These are phyloP conservation scores for Suhomyces terraborum DNA, from an alignment of 1,139 yeast genomes.

Conservation along the genomic window DNA sequence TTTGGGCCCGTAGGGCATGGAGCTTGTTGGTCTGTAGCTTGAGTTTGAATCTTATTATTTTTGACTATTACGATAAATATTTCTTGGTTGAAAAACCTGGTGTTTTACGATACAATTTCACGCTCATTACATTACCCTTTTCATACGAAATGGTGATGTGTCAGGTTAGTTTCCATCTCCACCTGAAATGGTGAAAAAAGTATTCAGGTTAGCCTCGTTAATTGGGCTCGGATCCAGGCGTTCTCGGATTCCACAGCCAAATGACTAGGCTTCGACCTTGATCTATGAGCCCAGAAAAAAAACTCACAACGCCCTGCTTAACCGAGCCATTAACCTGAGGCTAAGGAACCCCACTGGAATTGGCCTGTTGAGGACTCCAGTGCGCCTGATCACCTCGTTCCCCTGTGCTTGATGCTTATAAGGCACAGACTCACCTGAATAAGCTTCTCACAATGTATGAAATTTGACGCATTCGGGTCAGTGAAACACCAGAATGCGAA, in stretches of 20 bases:
- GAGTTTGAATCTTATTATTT: too few relatives aligned
- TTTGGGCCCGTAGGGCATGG: too few relatives aligned
- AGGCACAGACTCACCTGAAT: conserved; percentile 1
- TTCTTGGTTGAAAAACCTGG: too few relatives aligned
- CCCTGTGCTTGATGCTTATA: not conserved
- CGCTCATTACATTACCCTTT: too few relatives aligned
- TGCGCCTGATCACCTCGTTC: conserved; percentile 2
- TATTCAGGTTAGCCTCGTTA: too few relatives aligned
- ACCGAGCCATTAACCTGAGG: not conserved
- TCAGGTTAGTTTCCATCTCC: too few relatives aligned
- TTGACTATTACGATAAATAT: too few relatives aligned
- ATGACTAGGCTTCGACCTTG: not conserved
- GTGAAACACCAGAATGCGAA: conserved; percentile 2
- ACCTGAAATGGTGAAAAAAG: too few relatives aligned
- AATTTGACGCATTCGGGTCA: conserved; percentile 2
- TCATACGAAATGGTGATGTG: too few relatives aligned
- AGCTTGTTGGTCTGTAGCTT: too few relatives aligned
- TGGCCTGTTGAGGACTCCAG: not conserved
- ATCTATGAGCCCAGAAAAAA: not conserved
- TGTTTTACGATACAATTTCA: too few relatives aligned
- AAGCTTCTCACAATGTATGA: conserved; percentile 1
- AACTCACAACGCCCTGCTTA: not conserved
- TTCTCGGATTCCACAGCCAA: not conserved
- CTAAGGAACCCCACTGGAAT: not conserved
- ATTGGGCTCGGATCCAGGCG: conserved; percentile 1